Conservation (phyloP, 352 stramenopile genomes). For the Phytophthora citrophthora region DNA sequence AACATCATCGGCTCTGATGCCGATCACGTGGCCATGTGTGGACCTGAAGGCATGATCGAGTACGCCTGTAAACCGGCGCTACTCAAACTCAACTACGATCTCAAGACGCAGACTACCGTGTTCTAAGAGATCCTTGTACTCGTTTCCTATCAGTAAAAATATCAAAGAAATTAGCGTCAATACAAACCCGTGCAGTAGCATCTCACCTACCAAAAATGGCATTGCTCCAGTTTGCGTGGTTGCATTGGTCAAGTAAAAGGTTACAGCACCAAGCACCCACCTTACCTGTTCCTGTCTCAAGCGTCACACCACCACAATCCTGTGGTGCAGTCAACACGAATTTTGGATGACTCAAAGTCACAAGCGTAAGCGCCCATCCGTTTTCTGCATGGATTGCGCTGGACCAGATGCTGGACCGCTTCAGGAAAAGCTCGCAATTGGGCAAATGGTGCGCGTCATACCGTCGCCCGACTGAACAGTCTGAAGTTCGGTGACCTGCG, state of each 20-base stretch:
- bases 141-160: not conserved
- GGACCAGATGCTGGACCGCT: conserved; percentile 2
- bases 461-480: conserved; percentile 1
- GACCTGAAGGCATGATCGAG: conserved; percentile 95
- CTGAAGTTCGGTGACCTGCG: not conserved
- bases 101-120: conserved; percentile 65
- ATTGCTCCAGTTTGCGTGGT: not conserved
- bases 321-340: not conserved
- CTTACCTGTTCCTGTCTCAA: conserved; percentile 1
- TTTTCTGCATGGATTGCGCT: conserved; percentile 25
- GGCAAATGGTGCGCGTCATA: conserved; percentile 33
- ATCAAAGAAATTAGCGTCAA: not conserved
- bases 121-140: conserved; percentile 22
- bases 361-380: conserved; percentile 14
- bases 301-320: conserved; percentile 3
- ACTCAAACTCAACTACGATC: conserved; percentile 78
- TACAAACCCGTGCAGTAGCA: not conserved
- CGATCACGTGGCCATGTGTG: conserved; percentile 90
- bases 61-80: conserved; percentile 92
- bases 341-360: conserved; percentile 8
- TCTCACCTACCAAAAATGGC: not conserved
- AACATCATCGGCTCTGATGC: conserved; percentile 75
- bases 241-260: conserved; percentile 3
- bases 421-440: conserved; percentile 39
- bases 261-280: not conserved